Evolutionary conservation across 192 early-diverging fungal species (phyloP).

Genomic region (Gaertneriomyces sp.): DNA sequence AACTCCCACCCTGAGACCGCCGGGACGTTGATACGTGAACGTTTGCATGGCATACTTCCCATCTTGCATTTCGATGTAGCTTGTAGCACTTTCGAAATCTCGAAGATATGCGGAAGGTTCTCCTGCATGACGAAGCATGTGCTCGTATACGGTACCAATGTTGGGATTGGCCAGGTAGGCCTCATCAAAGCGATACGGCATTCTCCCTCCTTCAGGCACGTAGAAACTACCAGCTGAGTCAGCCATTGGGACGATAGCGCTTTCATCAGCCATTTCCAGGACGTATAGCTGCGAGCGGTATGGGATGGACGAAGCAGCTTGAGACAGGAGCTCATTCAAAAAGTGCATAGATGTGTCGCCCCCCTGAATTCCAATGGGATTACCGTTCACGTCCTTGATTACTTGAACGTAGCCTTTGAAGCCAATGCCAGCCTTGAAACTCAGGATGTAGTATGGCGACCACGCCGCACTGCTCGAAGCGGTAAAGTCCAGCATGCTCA

Average conservation of each 20-base stretch:
- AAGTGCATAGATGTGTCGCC: not conserved
- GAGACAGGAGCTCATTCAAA: not conserved
- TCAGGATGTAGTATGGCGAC: slow-evolving; percentile 2
- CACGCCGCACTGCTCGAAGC: not conserved
- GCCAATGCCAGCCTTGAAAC: not conserved
- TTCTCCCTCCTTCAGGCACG: not conserved
- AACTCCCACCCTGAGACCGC: not conserved
- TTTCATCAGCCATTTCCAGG: not conserved
- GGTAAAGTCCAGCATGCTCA: not conserved
- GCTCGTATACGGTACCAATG: slow-evolving; percentile 3
- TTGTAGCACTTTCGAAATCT: too few relatives aligned
- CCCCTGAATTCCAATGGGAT: not conserved
- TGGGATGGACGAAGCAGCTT: slow-evolving; percentile 4
- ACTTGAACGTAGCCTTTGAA: not conserved
- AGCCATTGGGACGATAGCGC: not conserved
- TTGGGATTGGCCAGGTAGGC: not conserved
- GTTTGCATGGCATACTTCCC: not conserved
- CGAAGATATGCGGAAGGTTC: not conserved
- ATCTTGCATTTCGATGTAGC: not conserved
- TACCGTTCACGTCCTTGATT: not conserved
- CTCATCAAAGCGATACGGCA: not conserved
- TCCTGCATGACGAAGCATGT: not conserved
- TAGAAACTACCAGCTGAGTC: not conserved
- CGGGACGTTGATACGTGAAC: not conserved
- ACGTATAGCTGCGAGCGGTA: slow-evolving; percentile 1